Base-by-base conservation (phyloP, 495 filamentous ascomycete species). In the Cercophora newfieldiana region DNA sequence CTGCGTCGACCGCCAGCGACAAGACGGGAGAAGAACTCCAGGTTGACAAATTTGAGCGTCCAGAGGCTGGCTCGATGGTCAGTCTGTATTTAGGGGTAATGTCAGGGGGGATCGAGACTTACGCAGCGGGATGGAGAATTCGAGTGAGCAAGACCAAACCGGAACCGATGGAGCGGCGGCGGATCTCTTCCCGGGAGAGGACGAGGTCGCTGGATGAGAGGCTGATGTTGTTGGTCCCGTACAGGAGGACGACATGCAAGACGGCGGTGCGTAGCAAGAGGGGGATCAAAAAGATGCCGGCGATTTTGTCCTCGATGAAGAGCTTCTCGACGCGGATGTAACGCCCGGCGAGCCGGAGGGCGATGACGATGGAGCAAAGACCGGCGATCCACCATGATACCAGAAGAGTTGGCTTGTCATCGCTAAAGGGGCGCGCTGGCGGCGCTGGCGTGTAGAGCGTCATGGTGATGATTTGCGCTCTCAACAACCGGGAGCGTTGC, bases 341-440 rank as follows among this genome's bases (percentile, higher is more conserved):
- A 30, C 95, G 89, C 18, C 95, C 93, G 56, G 75, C 77, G 12
- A 97, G 75, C 0, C 95, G 87, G 12, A 92, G 81, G 10, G 92
- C 60, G 66, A 99, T 97, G 66, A 97, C 90, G 49, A 85, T 80
- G 57, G 92, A 78, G 28, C 92, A 90, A 70, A 96, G 92, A 1
- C 80, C 76, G 1, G 93, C 94, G 63, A 91, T 91, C 95, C 95
- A 97, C 91, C 93, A 97, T 67, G 89, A 93, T 65, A 93, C 91
- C 55, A 97, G 82, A 33, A 99, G 81, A 0, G 89, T 92, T 19
- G 92, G 86, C 61, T 92, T 89, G 77, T 92, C 84, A 14, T 89
- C 75, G 68, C 78, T 64, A 70, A 79, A 77, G 10, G 83, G 80
- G 67, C 86, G 82, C 33, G 81, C 79, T 54, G 81, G 79, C 56